Base-by-base conservation (phyloP, 805 yeast species). In the Wickerhamomyces rabaulensis region DNA sequence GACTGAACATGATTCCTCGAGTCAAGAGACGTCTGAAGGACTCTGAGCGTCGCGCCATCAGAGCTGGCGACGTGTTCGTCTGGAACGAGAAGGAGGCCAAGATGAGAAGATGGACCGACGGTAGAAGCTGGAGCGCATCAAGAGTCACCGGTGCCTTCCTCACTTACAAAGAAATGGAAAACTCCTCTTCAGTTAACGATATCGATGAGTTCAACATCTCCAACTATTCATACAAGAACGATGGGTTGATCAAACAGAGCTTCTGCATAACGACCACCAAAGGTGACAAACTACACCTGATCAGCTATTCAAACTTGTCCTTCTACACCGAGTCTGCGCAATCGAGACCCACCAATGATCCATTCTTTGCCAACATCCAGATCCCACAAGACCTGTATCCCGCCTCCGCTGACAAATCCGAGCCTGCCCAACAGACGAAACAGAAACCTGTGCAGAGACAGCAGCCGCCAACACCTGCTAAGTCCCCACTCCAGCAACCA, bases 41-140 rank as follows among this genome's bases (percentile, higher is more conserved):
- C 21, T 65, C 66, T 25, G 88, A 84, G 59, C 61, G 68, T 23
- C 37, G 41, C 4, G 63, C 65, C 19, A 82, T 85, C 38, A 63
- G 64, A 19, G 71, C 80, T 9, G 88, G 88, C 4, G 71, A 82
- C 3, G 75, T 84, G 2, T 84, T 79, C 55, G 76, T 83, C 9
- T 84, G 90, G 90, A 83, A 80, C 59, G 91, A 84, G 59, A 68
- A 73, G 13, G 82, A 79, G 53, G 79, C 87, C 39, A 84, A 81
- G 16, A 82, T 85, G 80, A 75, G 80, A 51, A 66, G 91, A 25
- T 84, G 92, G 91, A 84, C 91, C 1, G 92, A 84, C 57, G 88
- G 91, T 17, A 75, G 76, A 51, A 71, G 75, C 29, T 84, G 92
- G 91, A 72, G 80, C 48, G 87, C 90, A 2, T 79, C 86, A 0